Percentiles rank a stretch among this genome's conserved stretches.
Conservation (phyloP, 371 early-diverging fungal genomes). For the Dichotomocladium elegans region DNA sequence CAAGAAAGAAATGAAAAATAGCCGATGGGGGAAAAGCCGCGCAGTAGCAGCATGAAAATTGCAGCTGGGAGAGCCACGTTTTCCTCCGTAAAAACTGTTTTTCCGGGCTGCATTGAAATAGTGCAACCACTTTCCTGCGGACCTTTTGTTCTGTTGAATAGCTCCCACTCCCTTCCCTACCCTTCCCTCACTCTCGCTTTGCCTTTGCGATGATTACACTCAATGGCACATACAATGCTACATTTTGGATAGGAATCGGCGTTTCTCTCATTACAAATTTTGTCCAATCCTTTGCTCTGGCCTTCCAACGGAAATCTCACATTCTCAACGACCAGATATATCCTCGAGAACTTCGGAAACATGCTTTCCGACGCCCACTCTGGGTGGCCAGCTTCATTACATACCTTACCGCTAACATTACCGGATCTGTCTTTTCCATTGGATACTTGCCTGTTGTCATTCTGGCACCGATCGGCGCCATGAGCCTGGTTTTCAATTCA, state of each 20-base stretch:
- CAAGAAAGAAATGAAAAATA: background rate
- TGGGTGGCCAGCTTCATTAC: conserved; percentile 52
- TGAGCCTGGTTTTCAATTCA: conserved; percentile 76
- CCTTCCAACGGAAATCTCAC: conserved; percentile 71
- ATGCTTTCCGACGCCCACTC: conserved; percentile 36
- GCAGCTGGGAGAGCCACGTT: too few species aligned
- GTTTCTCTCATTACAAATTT: conserved; percentile 41
- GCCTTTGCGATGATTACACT: background rate
- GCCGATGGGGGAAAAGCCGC: too few species aligned
- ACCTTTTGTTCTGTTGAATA: too few species aligned
- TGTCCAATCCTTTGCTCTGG: conserved; percentile 61
- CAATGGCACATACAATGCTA: background rate
- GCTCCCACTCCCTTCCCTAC: background rate
- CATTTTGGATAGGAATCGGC: conserved; percentile 39
- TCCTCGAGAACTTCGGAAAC: conserved; percentile 49
- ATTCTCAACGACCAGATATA: conserved; percentile 52
- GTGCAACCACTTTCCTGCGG: too few species aligned
- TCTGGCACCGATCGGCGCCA: conserved; percentile 78
- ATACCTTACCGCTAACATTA: conserved; percentile 65
- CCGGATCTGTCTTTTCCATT: conserved; percentile 72
- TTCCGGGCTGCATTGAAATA: too few species aligned
- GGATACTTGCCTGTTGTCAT: conserved; percentile 83
- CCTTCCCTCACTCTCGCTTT: background rate
- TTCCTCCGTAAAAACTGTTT: too few species aligned
- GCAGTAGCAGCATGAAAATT: too few species aligned